Conservation (phyloP, 2,329 filamentous ascomycete genomes). For the Diaporthe capsici region DNA sequence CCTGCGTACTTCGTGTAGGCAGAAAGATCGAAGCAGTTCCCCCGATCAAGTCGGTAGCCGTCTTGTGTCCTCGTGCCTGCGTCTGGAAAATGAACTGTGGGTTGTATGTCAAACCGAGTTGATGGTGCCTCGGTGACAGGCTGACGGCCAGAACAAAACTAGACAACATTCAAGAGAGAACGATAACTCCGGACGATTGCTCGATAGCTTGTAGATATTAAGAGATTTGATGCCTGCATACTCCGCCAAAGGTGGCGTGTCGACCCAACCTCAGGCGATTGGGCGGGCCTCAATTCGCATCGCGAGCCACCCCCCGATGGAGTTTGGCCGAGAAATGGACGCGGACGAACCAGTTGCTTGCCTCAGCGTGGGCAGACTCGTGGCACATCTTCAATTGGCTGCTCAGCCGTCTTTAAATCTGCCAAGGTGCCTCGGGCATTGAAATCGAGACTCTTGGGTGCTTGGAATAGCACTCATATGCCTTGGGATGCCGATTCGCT, state of each 20-base stretch:
- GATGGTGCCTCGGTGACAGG: not conserved
- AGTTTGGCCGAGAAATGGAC: constrained; percentile 15
- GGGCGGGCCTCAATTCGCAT: not conserved
- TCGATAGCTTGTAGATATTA: constrained; percentile 12
- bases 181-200: not conserved
- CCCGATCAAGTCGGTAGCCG: not conserved
- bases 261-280: constrained; percentile 9
- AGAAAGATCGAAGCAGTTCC: not conserved
- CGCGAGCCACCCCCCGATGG: constrained; percentile 4
- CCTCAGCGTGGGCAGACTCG: not conserved
- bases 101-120: not conserved
- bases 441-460: not conserved
- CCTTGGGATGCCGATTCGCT: constrained; percentile 24
- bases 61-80: not conserved
- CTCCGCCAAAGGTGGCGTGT: constrained; percentile 27
- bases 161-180: not conserved
- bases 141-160: not conserved
- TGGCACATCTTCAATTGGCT: constrained; percentile 21
- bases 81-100: not conserved
- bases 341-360: constrained; percentile 8
- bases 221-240: not conserved
- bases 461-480: not conserved
- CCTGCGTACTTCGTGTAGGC: not conserved
- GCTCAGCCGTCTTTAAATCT: not conserved
- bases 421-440: constrained; percentile 21